Evolutionary conservation across 2,329 filamentous ascomycete species (phyloP).

Genomic region (Coniochaeta sp.): DNA sequence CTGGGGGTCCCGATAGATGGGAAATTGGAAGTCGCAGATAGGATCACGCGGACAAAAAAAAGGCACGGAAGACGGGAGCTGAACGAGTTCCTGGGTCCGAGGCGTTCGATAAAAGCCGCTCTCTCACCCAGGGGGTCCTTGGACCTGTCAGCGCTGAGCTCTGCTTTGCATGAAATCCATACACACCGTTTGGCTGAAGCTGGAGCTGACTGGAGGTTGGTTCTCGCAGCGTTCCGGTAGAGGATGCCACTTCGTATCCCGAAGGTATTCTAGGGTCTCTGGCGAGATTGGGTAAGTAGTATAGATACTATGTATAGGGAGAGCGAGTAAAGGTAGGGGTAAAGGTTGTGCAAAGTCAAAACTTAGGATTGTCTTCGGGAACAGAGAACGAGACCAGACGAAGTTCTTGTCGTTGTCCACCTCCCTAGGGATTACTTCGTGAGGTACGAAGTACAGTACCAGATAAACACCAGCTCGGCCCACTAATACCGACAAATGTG

Average conservation of each 20-base stretch:
- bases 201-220: not conserved
- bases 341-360: not conserved
- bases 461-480: not conserved
- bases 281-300: not conserved
- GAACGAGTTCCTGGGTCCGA: not conserved
- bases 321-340: not conserved
- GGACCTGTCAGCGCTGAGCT: not conserved
- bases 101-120: not conserved
- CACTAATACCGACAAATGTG: not conserved
- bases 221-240: not conserved
- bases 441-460: not conserved
- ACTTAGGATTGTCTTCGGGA: not conserved
- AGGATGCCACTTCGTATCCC: not conserved
- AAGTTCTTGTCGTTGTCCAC: not conserved
- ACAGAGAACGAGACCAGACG: not conserved
- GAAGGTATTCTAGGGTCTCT: not conserved
- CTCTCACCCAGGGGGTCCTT: not conserved
- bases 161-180: not conserved
- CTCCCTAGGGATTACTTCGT: not conserved
- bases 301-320: not conserved
- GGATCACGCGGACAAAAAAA: constrained; percentile 4
- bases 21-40: constrained; percentile 1
- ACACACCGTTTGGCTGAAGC: not conserved
- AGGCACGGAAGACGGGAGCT: not conserved
- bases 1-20: not conserved